Conservation (phyloP, 202 grass and related monocot species). For the Carex arenaria region DNA sequence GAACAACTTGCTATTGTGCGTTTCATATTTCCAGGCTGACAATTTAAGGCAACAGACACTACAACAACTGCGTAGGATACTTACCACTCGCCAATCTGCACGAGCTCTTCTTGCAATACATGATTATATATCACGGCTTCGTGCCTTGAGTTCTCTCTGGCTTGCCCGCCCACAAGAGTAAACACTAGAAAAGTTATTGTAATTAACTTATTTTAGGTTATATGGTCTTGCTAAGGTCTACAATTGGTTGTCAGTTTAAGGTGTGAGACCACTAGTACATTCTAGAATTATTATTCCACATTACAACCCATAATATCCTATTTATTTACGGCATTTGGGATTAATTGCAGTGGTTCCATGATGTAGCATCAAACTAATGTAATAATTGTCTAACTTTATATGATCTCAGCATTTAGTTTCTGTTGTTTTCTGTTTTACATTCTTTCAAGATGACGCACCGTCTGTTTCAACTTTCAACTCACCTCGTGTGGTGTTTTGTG, state of each 20-base stretch:
- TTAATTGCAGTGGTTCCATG: background rate
- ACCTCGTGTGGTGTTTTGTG: background rate
- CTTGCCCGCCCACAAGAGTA: constrained; percentile 71
- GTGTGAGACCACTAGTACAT: background rate
- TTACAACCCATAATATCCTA: background rate
- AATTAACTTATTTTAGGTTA: background rate
- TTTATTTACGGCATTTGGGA: background rate
- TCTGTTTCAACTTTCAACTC: background rate
- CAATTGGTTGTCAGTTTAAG: background rate
- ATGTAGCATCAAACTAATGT: background rate
- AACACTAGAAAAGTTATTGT: constrained; percentile 17
- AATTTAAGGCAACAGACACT: constrained; percentile 85
- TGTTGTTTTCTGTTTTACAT: background rate
- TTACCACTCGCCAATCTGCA: constrained; percentile 79
- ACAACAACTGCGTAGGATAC: constrained; percentile 84
- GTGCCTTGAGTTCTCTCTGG: constrained; percentile 86
- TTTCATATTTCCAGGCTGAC: constrained; percentile 61
- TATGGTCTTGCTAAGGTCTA: background rate
- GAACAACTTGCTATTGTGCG: background rate
- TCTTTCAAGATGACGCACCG: background rate
- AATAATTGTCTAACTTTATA: background rate
- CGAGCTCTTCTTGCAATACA: constrained; percentile 81
- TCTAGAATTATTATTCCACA: constrained; percentile 4
- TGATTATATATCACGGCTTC: constrained; percentile 72
- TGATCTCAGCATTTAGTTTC: background rate